A percentile compares a stretch with the other conserved stretches of the same genome.
Evolutionary conservation across 345 rosid species (phyloP).

Genomic region (Iberis pinnata): DNA sequence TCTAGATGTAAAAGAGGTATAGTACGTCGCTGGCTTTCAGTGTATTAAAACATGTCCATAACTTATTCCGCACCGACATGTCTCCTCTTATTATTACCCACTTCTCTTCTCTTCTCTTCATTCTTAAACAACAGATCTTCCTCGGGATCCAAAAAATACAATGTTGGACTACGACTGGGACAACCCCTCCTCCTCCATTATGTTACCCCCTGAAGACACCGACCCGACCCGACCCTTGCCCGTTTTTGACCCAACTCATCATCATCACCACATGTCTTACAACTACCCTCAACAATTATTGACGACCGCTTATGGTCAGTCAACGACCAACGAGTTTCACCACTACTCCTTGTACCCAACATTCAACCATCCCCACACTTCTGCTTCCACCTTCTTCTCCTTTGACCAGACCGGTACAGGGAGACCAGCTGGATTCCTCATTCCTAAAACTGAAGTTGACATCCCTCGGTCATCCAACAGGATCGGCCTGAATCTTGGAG

Average conservation of each 20-base stretch:
- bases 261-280: slow-evolving; percentile 24
- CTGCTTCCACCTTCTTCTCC: slow-evolving; percentile 36
- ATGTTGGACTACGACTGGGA: slow-evolving; percentile 95
- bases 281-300: slow-evolving; percentile 14
- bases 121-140: slow-evolving; percentile 12
- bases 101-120: slow-evolving; percentile 5
- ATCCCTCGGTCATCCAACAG: slow-evolving; percentile 47
- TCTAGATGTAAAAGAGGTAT: slow-evolving; percentile 25
- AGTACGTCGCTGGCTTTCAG: slow-evolving; percentile 28
- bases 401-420: slow-evolving; percentile 27
- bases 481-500: slow-evolving; percentile 85
- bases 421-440: slow-evolving; percentile 20
- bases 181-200: slow-evolving; percentile 41
- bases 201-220: slow-evolving; percentile 34
- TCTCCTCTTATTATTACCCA: slow-evolving; percentile 32
- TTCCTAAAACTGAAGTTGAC: slow-evolving; percentile 70
- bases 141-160: slow-evolving; percentile 26
- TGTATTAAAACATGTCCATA: slow-evolving; percentile 27
- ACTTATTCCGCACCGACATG: slow-evolving; percentile 51
- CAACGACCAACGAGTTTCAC: slow-evolving; percentile 29
- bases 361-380: slow-evolving; percentile 30
- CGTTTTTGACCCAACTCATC: slow-evolving; percentile 27
- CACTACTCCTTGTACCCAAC: slow-evolving; percentile 27
- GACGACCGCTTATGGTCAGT: slow-evolving; percentile 20
- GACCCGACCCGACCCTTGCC: slow-evolving; percentile 55